Percentiles rank a stretch among this genome's conserved stretches.
These are phyloP conservation scores for Raddia distichophylla DNA, from an alignment of 176 grass and related monocot genomes.

Conservation along the genomic window DNA sequence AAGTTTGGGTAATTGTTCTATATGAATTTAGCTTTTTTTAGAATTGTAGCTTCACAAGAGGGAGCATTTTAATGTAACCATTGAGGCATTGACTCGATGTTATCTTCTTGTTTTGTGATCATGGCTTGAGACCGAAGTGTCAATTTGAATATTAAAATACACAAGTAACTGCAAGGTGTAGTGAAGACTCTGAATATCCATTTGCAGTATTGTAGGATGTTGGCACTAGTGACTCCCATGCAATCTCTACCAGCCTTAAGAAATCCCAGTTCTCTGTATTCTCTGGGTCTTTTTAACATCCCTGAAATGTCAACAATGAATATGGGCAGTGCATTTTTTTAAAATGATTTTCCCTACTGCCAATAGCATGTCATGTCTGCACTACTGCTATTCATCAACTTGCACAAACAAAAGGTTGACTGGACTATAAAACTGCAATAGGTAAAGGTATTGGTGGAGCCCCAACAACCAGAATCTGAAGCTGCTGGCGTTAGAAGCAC, in stretches of 20 bases:
- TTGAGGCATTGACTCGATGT: neutral
- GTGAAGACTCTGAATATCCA: neutral
- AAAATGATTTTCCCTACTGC: neutral
- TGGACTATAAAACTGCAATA: slow-evolving; percentile 45
- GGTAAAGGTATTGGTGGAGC: slow-evolving; percentile 55
- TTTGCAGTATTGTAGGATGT: neutral
- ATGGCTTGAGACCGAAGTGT: slow-evolving; percentile 1
- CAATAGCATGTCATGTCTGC: neutral
- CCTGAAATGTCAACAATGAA: neutral
- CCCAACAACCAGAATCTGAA: slow-evolving; percentile 61
- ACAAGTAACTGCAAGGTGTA: neutral
- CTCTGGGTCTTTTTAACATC: neutral
- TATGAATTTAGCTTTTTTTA: neutral
- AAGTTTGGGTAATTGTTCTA: neutral
- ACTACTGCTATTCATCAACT: slow-evolving; percentile 8
- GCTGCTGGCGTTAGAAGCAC: slow-evolving; percentile 42
- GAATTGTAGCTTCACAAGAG: neutral
- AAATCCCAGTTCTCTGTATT: neutral
- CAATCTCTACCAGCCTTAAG: neutral
- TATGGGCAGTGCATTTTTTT: neutral
- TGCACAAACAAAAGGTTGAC: slow-evolving; percentile 38
- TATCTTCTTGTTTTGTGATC: neutral
- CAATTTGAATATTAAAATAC: neutral
- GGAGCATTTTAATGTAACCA: neutral
- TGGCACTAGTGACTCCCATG: neutral